Conservation (phyloP, 768 basidiomycete species). For the Boletus sp. region DNA sequence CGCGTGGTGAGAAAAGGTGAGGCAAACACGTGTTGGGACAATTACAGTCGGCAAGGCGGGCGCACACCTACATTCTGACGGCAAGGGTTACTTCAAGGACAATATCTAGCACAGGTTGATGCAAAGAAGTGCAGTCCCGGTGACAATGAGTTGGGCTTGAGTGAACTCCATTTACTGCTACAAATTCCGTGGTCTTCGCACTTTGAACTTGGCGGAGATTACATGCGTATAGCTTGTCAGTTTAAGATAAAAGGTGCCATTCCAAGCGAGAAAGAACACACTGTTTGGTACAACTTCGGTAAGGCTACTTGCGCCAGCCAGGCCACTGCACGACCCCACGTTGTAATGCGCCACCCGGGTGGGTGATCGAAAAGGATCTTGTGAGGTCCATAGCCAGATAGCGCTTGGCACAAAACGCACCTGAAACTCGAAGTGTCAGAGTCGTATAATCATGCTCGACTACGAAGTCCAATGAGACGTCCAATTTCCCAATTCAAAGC, state of each 20-base stretch:
- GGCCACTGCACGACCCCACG: slow-evolving; percentile 2
- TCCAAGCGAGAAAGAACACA: slow-evolving; percentile 7
- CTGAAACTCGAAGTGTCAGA: neutral
- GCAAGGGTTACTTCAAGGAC: neutral
- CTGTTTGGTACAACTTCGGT: neutral
- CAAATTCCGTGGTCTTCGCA: neutral
- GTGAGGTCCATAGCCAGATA: neutral
- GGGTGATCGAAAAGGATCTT: neutral
- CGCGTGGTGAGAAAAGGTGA: slow-evolving; percentile 30
- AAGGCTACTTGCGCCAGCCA: neutral
- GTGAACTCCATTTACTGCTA: neutral
- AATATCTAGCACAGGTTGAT: slow-evolving; percentile 16
- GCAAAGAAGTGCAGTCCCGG: slow-evolving; percentile 2
- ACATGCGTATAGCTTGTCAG: slow-evolving; percentile 12
- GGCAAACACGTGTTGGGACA: slow-evolving; percentile 32
- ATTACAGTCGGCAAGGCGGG: slow-evolving; percentile 9
- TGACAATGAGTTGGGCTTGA: neutral
- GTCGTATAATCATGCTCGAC: neutral
- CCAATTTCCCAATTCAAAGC: neutral
- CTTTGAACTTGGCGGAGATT: slow-evolving; percentile 21
- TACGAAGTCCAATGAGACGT: neutral
- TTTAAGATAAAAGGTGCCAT: slow-evolving; percentile 7
- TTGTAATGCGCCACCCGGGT: slow-evolving; percentile 1
- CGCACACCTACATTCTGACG: slow-evolving; percentile 11
- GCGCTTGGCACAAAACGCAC: neutral